Base-by-base conservation (phyloP, 306 rosid genomes). In the Trifolium pratense region DNA sequence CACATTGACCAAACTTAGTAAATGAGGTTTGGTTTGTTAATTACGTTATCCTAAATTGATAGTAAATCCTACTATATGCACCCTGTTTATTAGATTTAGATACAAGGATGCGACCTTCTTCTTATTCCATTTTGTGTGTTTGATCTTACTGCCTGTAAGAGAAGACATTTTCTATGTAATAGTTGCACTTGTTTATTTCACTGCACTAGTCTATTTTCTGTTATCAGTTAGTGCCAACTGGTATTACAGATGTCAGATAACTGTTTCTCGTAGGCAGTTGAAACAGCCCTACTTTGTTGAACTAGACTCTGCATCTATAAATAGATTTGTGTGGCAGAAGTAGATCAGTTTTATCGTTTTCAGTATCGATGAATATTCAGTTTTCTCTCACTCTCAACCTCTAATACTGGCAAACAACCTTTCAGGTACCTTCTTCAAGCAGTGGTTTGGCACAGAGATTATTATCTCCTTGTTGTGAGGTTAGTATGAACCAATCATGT, bases 391-490 rank as follows among this genome's bases (percentile, higher is more conserved):
- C 32, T 29, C 12, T 59, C 29, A 1, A 3, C 20, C 34, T 56
- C 66, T 59, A 29, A 59, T 59, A 3, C 66, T 29, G 80, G 53
- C 59, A 23, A 12, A 16, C 62, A 74, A 62, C 20, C 26, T 83
- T 89, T 80, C 89, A 94, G 98, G 69, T 71, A 77, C 79, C 97
- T 17, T 80, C 55, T 56, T 84, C 89, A 86, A 82, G 74, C 80
- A 78, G 78, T 68, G 95, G 96, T 45, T 12, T 94, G 39, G 91
- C 95, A 0, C 92, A 91, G 75, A 86, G 82, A 77, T 71, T 94
- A 75, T 26, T 94, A 66, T 68, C 92, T 68, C 68, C 90, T 29
- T 94, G 98, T 73, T 94, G 98, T 74, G 84, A 80, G 98, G 98
- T 94, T 61, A 75, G 91, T 74, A 76, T 75, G 43, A 68, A 56